Conservation (phyloP, 345 rosid species). For the Euphorbia tirucalli region DNA sequence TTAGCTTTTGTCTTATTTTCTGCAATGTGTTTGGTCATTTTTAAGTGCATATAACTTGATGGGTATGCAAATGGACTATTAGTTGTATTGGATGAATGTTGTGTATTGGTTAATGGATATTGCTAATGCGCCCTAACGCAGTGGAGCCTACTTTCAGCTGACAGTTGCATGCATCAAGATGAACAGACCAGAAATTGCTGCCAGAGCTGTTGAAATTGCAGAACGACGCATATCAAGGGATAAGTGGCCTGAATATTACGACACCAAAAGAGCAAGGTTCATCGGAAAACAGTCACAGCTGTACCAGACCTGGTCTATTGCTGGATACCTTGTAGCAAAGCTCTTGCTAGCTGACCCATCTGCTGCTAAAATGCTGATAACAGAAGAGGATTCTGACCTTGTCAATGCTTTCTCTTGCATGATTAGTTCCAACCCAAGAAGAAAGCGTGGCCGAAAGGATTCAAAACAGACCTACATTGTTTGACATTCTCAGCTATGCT, state of each 20-base stretch:
- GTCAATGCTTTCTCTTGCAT: constrained; percentile 54
- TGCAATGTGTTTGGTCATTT: too few species aligned
- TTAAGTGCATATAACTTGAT: too few species aligned
- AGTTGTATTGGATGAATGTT: background rate
- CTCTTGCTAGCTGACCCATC: constrained; percentile 41
- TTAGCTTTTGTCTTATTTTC: too few species aligned
- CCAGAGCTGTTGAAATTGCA: constrained; percentile 37
- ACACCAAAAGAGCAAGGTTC: constrained; percentile 48
- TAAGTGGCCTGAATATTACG: constrained; percentile 58
- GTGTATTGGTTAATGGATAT: background rate
- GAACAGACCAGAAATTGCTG: constrained; percentile 49
- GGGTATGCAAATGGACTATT: too few species aligned
- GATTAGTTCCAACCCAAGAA: constrained; percentile 53
- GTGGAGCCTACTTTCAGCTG: constrained; percentile 33
- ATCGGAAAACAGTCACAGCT: constrained; percentile 45
- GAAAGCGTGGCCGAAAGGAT: constrained; percentile 41
- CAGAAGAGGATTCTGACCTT: constrained; percentile 47
- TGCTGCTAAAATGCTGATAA: constrained; percentile 42
- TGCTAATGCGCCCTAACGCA: background rate
- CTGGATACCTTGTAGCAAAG: constrained; percentile 53
- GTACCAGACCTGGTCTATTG: constrained; percentile 57
- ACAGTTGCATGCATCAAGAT: constrained; percentile 55
- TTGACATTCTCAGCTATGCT: constrained; percentile 14
- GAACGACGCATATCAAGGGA: constrained; percentile 43
- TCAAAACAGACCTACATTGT: constrained; percentile 42